Evolutionary conservation across 2,329 filamentous ascomycete genomes (phyloP), one percentile per base, ranked within the genome.

Genomic region (Epichloe amarillans): DNA sequence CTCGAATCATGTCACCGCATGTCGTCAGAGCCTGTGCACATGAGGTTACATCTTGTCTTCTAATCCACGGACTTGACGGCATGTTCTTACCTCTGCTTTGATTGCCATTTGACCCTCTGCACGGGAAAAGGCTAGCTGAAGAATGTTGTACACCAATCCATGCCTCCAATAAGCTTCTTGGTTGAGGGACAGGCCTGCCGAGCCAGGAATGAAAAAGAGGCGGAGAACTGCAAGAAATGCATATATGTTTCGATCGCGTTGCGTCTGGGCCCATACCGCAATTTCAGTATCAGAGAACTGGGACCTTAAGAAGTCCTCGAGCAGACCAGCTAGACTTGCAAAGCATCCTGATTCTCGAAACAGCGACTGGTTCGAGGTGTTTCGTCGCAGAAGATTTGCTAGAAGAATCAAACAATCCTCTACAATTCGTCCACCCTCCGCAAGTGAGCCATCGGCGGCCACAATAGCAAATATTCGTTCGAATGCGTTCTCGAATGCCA

Each of bases 401-500:
- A 97, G 73, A 49, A 98, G 73, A 52, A 93, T 91, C 19, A 98
- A 72, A 59, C 90, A 96, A 66, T 98, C 93, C 66, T 97, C 91
- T 3, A 96, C 86, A 12, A 87, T 79, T 54, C 91, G 84, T 41
- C 87, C 88, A 15, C 93, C 93, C 58, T 94, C 83, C 4, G 76
- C 76, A 43, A 98, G 71, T 2, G 84, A 85, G 0, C 93, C 93
- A 60, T 98, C 93, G 0, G 76, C 72, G 56, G 84, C 78, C 49
- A 98, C 86, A 49, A 97, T 83, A 43, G 75, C 75, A 64, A 97
- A 96, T 26, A 94, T 72, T 42, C 84, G 82, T 54, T 93, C 88
- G 60, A 96, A 97, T 0, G 90, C 88, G 72, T 88, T 91, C 61
- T 96, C 89, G 58, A 96, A 97, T 0, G 89, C 93, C 23, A 97